Evolutionary conservation across 495 filamentous ascomycete species (phyloP), one percentile per base, ranked within the genome.

Genomic region (Annulohypoxylon moriforme): DNA sequence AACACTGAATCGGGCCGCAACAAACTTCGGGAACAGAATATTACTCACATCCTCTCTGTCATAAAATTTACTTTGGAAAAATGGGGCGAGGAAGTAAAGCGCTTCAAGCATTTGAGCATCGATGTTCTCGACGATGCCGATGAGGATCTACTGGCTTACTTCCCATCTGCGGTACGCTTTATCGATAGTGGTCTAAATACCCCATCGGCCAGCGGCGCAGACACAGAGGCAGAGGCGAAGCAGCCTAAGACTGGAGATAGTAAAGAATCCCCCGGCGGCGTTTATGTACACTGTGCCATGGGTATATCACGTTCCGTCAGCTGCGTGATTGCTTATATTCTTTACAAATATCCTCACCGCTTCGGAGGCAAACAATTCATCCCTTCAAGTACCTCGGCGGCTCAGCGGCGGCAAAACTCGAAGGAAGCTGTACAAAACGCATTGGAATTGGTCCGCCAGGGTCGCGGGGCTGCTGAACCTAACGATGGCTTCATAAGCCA

Each of bases 1-100:
- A 74, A 74, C 25, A 31, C 69, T 14, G 71, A 74, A 42, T 88
- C 88, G 38, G 88, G 90, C 38, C 87, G 88, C 67, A 81, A 88
- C 2, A 85, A 90, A 14, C 81, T 99, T 31, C 80, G 85, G 57
- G 84, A 89, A 66, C 86, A 88, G 67, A 91, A 91, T 50, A 93
- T 98, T 78, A 98, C 94, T 2, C 95, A 98, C 81, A 85, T 98
- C 36, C 81, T 99, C n/a, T 97, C 95, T 1, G 93, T 93, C 64
- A 79, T 85, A 42, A 78, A 81, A n/a, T 81, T 76, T 59, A 77
- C 78, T 18, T 73, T 84, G 22, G 70, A 81, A 18, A 74, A 77
- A 47, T 75, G 76, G 68, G 76, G 75, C 29, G 76, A 79, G 3
- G 81, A 80, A 24, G 75, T 86, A 72, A 77, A 84, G 60, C 74